phyloP scores from a whole-genome alignment of 2,329 filamentous ascomycete species.

The Alternaria viburni region DNA sequence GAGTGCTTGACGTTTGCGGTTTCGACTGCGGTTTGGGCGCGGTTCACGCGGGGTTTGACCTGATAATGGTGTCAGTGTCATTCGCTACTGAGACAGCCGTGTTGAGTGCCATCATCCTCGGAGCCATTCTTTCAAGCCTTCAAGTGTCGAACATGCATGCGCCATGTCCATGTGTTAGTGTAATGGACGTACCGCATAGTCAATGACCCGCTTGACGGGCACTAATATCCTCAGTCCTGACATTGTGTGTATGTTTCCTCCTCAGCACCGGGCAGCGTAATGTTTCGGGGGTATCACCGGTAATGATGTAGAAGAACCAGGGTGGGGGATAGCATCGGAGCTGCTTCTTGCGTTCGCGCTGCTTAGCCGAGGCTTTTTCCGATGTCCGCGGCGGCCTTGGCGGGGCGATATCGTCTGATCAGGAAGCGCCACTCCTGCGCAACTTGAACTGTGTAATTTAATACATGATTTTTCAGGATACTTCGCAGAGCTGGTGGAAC shows the following conservation, averaged over 20 bases:
- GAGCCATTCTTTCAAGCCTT: not conserved
- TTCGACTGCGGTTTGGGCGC: conserved; percentile 83
- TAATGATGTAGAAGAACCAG: conserved; percentile 12
- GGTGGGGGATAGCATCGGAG: conserved; percentile 19
- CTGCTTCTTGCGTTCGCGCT: conserved; percentile 4
- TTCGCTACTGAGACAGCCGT: not conserved
- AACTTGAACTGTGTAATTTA: no score
- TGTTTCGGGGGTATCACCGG: not conserved
- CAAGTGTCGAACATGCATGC: not conserved
- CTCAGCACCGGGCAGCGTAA: not conserved
- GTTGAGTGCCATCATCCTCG: not conserved
- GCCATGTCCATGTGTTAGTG: not conserved
- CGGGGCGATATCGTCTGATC: not conserved
- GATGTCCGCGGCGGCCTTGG: conserved; percentile 11
- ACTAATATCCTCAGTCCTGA: conserved; percentile 61
- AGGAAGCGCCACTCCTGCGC: not conserved
- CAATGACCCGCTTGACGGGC: conserved; percentile 64
- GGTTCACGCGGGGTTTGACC: conserved; percentile 75
- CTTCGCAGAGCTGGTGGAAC: not conserved
- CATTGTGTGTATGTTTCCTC: conserved; percentile 35
- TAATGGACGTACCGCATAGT: conserved; percentile 59
- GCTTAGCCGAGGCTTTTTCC: conserved; percentile 18
- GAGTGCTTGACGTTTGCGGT: conserved; percentile 93
- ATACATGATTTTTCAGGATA: no score
- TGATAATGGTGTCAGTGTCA: conserved; percentile 34